Base-by-base conservation (phyloP, 106 monocot genomes). In the Vanilla planifolia region DNA sequence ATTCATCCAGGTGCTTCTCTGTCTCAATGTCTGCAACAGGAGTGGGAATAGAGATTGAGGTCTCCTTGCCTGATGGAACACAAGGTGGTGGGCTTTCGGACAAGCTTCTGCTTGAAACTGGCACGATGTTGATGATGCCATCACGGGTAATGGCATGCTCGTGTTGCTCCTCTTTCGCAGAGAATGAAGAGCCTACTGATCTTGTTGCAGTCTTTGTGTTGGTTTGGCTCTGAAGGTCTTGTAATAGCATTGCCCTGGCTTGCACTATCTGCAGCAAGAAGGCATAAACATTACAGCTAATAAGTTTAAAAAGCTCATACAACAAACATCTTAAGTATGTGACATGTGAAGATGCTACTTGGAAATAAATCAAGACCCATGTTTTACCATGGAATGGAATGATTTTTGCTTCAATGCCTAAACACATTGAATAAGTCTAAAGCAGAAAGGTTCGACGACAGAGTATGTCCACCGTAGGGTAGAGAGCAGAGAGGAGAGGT, bases 1-100 rank as follows among this genome's bases (percentile, higher is more conserved):
- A 57, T 14, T 64, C n/a, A 15, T 64, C 46, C 13, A 64, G 44
- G 57, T 72, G 71, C 28, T 72, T 72, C 25, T 72, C 71, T 10
- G 71, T 72, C 35, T 55, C 63, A 3, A 69, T 5, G 17, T 61
- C 70, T 5, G 53, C 26, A 15, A 63, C 29, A 4, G 62, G 62
- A 5, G 26, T 3, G 26, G 51, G 26, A 63, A 44, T 63, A 29
- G 46, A 44, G 15, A 25, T 43, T 4, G 33, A 43, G 53, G 41
- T 22, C 1, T 63, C 55, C 17, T 63, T 63, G 6, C 42, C 8
- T 19, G 20, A 22, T 4, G 32, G 23, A 4, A 42, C 44, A 17
- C 42, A 26, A 5, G 11, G 25, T 45, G 64, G 45, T 8, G 32
- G 40, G 53, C 20, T 28, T 51, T 62, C 42, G 2, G 19, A 30